A percentile compares a stretch with the other conserved stretches of the same genome.
Conservation (phyloP, 2,329 filamentous ascomycete species). For the Fusarium secorum region DNA sequence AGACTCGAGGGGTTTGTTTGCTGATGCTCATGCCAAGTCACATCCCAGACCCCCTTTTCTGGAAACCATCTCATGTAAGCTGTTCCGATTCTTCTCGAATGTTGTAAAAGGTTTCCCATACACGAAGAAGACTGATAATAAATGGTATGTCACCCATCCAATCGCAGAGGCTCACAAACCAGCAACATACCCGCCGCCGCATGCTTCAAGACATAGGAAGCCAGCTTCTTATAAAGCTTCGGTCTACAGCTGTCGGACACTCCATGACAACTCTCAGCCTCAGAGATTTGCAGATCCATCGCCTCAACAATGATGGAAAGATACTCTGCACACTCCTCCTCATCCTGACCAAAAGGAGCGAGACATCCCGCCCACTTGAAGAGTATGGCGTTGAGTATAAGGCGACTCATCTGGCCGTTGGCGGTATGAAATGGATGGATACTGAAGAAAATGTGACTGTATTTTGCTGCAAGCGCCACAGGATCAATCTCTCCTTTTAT, state of each 20-base stretch:
- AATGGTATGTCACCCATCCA: neutral
- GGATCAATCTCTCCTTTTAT: slow-evolving; percentile 34
- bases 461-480: slow-evolving; percentile 39
- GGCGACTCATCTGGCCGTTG: slow-evolving; percentile 46
- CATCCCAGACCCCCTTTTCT: neutral
- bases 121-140: neutral
- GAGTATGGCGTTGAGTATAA: slow-evolving; percentile 46
- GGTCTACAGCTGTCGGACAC: neutral
- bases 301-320: neutral
- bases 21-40: neutral
- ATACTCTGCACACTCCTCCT: neutral
- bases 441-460: slow-evolving; percentile 43
- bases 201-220: slow-evolving; percentile 2
- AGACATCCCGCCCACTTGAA: slow-evolving; percentile 34
- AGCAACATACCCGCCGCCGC: neutral
- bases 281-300: neutral
- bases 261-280: neutral
- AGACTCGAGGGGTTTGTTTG: neutral
- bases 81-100: neutral
- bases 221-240: neutral
- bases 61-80: neutral
- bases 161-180: neutral
- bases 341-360: neutral
- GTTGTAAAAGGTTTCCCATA: neutral
- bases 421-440: slow-evolving; percentile 50